Conservation (phyloP, 2,329 filamentous ascomycete species). For the Cladorrhinum sp. region DNA sequence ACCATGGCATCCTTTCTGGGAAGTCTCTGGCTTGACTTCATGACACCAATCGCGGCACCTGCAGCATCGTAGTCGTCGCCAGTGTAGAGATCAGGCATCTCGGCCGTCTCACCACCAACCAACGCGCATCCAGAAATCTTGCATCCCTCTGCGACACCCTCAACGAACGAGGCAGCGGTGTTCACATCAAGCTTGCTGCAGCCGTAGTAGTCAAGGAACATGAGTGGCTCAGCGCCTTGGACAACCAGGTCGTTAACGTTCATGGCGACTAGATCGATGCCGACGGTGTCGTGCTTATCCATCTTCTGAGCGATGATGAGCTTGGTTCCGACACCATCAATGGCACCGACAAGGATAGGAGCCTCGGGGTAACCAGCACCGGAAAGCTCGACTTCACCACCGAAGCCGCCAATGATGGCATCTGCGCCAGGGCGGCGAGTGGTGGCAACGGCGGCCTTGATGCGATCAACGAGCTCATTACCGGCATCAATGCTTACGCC, state of each 20-base stretch:
- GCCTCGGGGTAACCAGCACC: constrained; percentile 70
- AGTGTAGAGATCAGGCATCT: constrained; percentile 95
- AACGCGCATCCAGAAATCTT: constrained; percentile 80
- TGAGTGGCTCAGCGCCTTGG: constrained; percentile 89
- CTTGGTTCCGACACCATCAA: constrained; percentile 95
- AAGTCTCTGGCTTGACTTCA: constrained; percentile 66
- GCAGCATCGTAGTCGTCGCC: constrained; percentile 90
- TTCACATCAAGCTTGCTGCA: constrained; percentile 82
- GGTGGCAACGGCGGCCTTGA: constrained; percentile 84
- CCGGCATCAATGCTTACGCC: constrained; percentile 94
- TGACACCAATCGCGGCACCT: constrained; percentile 83
- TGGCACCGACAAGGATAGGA: constrained; percentile 86
- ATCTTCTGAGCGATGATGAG: constrained; percentile 92
- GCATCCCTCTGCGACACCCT: constrained; percentile 86
- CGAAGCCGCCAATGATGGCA: constrained; percentile 92
- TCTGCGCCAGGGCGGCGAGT: constrained; percentile 85
- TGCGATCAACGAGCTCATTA: constrained; percentile 86
- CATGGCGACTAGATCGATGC: constrained; percentile 97
- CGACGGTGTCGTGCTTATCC: constrained; percentile 88
- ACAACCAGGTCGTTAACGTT: constrained; percentile 98
- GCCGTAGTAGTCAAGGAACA: constrained; percentile 97
- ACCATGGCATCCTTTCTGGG: constrained; percentile 74
- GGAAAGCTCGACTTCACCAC: constrained; percentile 77
- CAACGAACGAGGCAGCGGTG: constrained; percentile 79
- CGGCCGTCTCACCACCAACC: constrained; percentile 95